Evolutionary conservation across 495 filamentous ascomycete genomes (phyloP).

Genomic region (Neurospora sp.): DNA sequence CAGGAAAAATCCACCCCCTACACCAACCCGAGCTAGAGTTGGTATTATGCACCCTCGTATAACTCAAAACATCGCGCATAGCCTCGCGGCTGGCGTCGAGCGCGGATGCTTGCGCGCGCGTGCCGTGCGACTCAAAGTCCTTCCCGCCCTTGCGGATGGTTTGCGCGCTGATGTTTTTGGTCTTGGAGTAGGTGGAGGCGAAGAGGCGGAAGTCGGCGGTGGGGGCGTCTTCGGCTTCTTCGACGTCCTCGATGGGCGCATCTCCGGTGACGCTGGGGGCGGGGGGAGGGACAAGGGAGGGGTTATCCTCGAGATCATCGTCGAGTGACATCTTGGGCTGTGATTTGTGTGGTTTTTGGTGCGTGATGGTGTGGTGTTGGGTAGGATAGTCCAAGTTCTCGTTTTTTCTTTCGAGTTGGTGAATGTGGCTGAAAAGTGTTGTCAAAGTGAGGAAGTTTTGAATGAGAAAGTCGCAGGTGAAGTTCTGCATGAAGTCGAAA

Average conservation of each 20-base stretch:
- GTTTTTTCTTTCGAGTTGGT: neutral
- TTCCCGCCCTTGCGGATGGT: slow-evolving; percentile 62
- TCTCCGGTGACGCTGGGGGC: neutral
- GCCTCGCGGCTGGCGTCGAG: slow-evolving; percentile 75
- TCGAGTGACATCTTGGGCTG: slow-evolving; percentile 28
- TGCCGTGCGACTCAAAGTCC: slow-evolving; percentile 92
- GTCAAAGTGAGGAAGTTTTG: neutral
- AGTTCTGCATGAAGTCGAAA: neutral
- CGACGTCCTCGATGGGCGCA: slow-evolving; percentile 26
- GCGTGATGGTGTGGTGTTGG: neutral
- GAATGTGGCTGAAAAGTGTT: too few relatives aligned
- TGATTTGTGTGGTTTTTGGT: neutral
- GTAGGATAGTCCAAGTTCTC: neutral
- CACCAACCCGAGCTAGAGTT: slow-evolving; percentile 35
- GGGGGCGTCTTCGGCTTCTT: slow-evolving; percentile 57
- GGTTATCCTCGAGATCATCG: slow-evolving; percentile 31
- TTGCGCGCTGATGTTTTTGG: slow-evolving; percentile 29
- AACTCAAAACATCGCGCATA: slow-evolving; percentile 79
- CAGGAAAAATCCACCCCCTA: slow-evolving; percentile 48
- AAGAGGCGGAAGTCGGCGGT: slow-evolving; percentile 80
- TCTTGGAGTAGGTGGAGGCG: slow-evolving; percentile 41
- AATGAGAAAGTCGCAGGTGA: neutral
- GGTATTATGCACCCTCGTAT: slow-evolving; percentile 51
- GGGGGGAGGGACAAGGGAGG: slow-evolving; percentile 3
- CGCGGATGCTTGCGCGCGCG: slow-evolving; percentile 61